phyloP scores from a whole-genome alignment of 2,329 filamentous ascomycete genomes.

The Tolypocladium paradoxum region DNA sequence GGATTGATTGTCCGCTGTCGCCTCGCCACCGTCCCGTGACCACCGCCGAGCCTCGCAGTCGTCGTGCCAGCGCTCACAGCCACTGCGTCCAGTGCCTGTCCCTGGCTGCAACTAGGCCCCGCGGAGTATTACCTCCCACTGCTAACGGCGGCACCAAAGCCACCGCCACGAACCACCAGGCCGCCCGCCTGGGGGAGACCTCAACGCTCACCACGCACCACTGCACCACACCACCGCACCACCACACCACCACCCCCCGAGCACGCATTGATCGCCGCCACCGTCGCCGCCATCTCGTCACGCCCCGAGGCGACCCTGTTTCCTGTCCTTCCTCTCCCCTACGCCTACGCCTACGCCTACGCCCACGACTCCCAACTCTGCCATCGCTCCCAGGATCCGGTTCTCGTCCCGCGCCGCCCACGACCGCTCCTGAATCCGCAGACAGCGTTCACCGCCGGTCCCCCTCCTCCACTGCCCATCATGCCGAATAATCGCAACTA shows the following conservation, averaged over 20 bases:
- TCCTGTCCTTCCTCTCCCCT: neutral
- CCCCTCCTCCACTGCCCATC: conserved; percentile 19
- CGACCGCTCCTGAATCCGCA: neutral
- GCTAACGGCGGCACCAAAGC: neutral
- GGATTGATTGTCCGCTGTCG: neutral
- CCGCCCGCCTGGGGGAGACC: too few relatives aligned
- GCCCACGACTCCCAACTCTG: neutral
- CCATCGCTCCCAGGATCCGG: neutral
- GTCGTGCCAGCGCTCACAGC: neutral
- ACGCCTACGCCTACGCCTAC: neutral
- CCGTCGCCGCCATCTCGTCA: neutral
- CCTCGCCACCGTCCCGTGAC: neutral
- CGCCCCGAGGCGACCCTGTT: neutral
- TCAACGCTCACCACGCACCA: neutral
- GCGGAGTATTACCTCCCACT: neutral
- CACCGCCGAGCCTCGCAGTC: neutral
- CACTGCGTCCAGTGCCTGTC: neutral
- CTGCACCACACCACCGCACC: too few relatives aligned
- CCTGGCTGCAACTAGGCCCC: neutral
- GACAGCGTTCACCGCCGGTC: neutral
- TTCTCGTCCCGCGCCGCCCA: neutral
- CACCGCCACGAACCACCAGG: neutral
- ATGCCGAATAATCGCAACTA: conserved; percentile 99
- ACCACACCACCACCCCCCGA: neutral
- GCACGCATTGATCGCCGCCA: neutral